phyloP scores from a whole-genome alignment of 371 early-diverging fungal genomes.

The Mortierella sp. region DNA sequence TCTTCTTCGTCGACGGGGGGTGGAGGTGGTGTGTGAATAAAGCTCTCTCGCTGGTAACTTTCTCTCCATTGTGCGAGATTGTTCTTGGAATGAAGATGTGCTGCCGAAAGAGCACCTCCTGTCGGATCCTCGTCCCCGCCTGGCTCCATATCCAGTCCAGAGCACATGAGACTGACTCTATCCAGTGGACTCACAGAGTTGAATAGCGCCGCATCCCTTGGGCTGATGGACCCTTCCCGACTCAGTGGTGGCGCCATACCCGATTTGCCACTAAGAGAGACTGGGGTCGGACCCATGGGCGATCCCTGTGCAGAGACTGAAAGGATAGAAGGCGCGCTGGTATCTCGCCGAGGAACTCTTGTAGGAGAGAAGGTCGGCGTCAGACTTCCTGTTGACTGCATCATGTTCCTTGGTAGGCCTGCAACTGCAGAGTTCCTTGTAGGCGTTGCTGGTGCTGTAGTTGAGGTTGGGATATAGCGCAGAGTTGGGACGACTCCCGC shows the following conservation, averaged over 20 bases:
- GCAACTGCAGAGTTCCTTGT: background rate
- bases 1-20: slow-evolving; percentile 7
- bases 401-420: slow-evolving; percentile 11
- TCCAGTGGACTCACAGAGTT: slow-evolving; percentile 49
- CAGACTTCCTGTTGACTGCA: slow-evolving; percentile 40
- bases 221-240: slow-evolving; percentile 24
- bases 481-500: slow-evolving; percentile 19
- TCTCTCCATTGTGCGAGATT: slow-evolving; percentile 12
- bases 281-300: slow-evolving; percentile 4
- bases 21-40: slow-evolving; percentile 3
- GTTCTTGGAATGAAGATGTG: slow-evolving; percentile 11
- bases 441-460: slow-evolving; percentile 6
- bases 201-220: slow-evolving; percentile 33
- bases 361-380: slow-evolving; percentile 14
- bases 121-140: slow-evolving; percentile 19
- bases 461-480: slow-evolving; percentile 29
- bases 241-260: slow-evolving; percentile 7
- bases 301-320: slow-evolving; percentile 29
- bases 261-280: background rate
- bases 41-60: slow-evolving; percentile 7
- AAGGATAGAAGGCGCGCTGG: slow-evolving; percentile 26
- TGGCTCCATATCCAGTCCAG: slow-evolving; percentile 31
- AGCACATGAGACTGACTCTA: slow-evolving; percentile 44
- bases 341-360: slow-evolving; percentile 22
- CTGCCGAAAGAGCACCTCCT: background rate